Conservation (phyloP, 768 basidiomycete genomes). For the Coprinopsis sp. region DNA sequence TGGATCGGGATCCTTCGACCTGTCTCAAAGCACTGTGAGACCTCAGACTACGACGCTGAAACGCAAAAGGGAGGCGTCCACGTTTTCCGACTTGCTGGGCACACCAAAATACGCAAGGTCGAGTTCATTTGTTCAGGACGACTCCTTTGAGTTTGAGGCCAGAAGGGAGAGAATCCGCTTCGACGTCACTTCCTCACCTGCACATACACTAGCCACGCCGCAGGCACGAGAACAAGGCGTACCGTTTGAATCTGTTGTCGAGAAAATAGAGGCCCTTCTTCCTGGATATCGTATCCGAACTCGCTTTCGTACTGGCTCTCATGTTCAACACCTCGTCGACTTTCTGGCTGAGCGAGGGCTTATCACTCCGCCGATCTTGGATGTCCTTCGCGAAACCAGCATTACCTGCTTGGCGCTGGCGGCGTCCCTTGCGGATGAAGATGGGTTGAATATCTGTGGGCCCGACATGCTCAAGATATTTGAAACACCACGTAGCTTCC, state of each 20-base stretch:
- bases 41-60: conserved; percentile 7
- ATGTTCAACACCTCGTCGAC: conserved; percentile 36
- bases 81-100: conserved; percentile 25
- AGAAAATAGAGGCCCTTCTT: conserved; percentile 35
- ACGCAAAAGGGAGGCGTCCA: conserved; percentile 28
- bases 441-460: conserved; percentile 46
- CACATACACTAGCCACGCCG: not conserved
- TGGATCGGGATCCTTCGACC: not conserved
- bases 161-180: conserved; percentile 31
- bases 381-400: conserved; percentile 42
- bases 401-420: conserved; percentile 41
- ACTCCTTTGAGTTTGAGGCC: conserved; percentile 41
- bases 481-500: conserved; percentile 46
- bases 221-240: not conserved
- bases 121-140: conserved; percentile 35
- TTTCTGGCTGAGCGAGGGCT: conserved; percentile 39
- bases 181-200: conserved; percentile 3
- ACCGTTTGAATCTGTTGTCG: not conserved
- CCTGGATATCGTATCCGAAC: conserved; percentile 47
- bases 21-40: conserved; percentile 4
- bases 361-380: conserved; percentile 40
- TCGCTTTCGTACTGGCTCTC: conserved; percentile 27
- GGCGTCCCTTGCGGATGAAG: conserved; percentile 41
- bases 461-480: conserved; percentile 49
- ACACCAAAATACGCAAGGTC: conserved; percentile 43